A percentile compares a stretch with the other conserved stretches of the same genome.
phyloP scores from a whole-genome alignment of 78 protist genomes.

The Ministeria vibrans region DNA sequence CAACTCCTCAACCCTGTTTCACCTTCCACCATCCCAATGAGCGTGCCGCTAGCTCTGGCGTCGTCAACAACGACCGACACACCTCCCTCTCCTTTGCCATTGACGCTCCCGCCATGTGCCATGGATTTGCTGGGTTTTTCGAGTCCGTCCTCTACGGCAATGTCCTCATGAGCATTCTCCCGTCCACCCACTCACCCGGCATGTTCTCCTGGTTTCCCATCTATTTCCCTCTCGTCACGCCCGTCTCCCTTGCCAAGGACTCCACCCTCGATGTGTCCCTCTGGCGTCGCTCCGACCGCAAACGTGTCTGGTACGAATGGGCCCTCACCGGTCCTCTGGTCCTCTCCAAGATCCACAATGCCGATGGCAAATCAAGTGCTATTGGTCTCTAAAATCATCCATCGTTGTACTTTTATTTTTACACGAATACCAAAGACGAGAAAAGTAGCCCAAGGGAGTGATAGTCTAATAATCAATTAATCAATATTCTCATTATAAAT shows the following conservation, averaged over 20 bases:
- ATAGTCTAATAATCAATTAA: too few relatives aligned
- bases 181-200: slow-evolving; percentile 71
- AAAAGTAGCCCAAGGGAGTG: too few relatives aligned
- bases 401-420: too few relatives aligned
- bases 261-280: background rate
- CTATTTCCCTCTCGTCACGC: slow-evolving; percentile 71
- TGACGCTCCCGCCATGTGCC: slow-evolving; percentile 32
- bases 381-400: slow-evolving; percentile 75
- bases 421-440: too few relatives aligned
- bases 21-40: slow-evolving; percentile 76
- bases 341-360: slow-evolving; percentile 78
- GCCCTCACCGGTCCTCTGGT: slow-evolving; percentile 41
- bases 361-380: slow-evolving; percentile 64
- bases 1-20: slow-evolving; percentile 48
- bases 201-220: slow-evolving; percentile 97
- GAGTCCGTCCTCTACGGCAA: slow-evolving; percentile 74
- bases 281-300: background rate
- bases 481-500: too few relatives aligned
- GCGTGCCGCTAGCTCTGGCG: background rate
- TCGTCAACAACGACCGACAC: slow-evolving; percentile 37
- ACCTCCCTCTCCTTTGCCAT: slow-evolving; percentile 8
- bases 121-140: slow-evolving; percentile 95
- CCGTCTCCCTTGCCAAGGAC: background rate
- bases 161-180: slow-evolving; percentile 68
- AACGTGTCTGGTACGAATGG: slow-evolving; percentile 94